A percentile compares a stretch with the other conserved stretches of the same genome.
phyloP scores from a whole-genome alignment of 129 eudicot genomes.

The Saposhnikovia divaricata region DNA sequence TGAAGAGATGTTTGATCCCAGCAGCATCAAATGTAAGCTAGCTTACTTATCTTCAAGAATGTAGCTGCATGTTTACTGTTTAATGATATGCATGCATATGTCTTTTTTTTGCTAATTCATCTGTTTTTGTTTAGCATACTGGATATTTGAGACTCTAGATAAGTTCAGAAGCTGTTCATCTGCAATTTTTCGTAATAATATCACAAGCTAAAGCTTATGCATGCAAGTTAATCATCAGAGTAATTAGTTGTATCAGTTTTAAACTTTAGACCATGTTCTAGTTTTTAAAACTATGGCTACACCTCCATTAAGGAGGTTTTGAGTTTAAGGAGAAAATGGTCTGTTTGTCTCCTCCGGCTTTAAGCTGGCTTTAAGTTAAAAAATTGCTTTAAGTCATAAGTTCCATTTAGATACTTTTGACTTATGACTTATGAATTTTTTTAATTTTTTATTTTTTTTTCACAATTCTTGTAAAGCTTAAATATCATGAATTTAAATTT shows the following conservation, averaged over 20 bases:
- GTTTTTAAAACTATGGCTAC: neutral
- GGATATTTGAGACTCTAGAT: neutral
- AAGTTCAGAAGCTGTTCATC: neutral
- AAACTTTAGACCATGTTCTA: neutral
- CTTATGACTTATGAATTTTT: too few species aligned
- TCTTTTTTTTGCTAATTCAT: neutral
- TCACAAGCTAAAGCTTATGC: neutral
- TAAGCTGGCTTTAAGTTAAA: too few species aligned
- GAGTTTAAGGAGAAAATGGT: too few species aligned
- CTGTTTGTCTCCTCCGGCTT: too few species aligned
- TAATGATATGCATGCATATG: neutral
- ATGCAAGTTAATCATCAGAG: neutral
- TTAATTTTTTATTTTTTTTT: too few species aligned
- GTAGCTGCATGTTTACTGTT: neutral
- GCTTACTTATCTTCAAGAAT: neutral
- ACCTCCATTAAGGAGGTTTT: too few species aligned
- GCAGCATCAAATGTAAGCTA: constrained; percentile 1
- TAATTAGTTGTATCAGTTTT: neutral
- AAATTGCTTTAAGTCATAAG: too few species aligned
- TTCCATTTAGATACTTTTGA: too few species aligned
- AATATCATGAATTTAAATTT: too few species aligned
- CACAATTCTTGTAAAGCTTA: too few species aligned
- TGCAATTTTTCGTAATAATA: too few species aligned
- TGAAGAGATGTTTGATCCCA: constrained; percentile 5
- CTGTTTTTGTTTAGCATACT: neutral